phyloP scores from a whole-genome alignment of 164 flowering plant species.

The Tetracentron sinense region DNA sequence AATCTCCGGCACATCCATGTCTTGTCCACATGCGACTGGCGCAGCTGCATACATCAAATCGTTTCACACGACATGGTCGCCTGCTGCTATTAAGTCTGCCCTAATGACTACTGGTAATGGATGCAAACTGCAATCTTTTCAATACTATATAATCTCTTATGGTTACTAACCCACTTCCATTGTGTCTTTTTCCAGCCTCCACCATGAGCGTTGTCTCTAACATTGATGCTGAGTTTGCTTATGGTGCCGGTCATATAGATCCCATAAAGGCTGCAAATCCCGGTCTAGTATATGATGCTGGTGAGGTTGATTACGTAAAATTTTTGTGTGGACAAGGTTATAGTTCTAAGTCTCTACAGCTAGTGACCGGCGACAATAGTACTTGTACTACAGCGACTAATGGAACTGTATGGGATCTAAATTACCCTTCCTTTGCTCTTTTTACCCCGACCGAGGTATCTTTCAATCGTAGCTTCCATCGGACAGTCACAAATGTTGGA shows the following conservation, averaged over 20 bases:
- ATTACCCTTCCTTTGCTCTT: slow-evolving; percentile 53
- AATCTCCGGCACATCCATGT: slow-evolving; percentile 55
- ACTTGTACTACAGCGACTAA: slow-evolving; percentile 30
- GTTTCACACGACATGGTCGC: no score
- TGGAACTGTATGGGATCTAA: slow-evolving; percentile 44
- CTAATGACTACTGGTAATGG: slow-evolving; percentile 48
- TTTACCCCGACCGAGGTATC: neutral
- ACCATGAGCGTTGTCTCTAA: slow-evolving; percentile 30
- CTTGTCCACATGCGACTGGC: slow-evolving; percentile 49
- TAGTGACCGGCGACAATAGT: slow-evolving; percentile 37
- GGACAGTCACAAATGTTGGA: slow-evolving; percentile 71
- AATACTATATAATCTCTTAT: neutral
- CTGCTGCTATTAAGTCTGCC: no score
- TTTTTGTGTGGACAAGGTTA: slow-evolving; percentile 58
- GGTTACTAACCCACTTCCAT: neutral
- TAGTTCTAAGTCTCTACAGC: slow-evolving; percentile 16
- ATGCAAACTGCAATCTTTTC: no score
- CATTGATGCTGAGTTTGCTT: slow-evolving; percentile 46
- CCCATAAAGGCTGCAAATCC: slow-evolving; percentile 45
- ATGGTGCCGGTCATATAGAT: slow-evolving; percentile 57
- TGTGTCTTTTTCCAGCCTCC: slow-evolving; percentile 33
- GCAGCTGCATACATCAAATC: no score
- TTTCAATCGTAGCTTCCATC: slow-evolving; percentile 25
- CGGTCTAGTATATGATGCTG: slow-evolving; percentile 55
- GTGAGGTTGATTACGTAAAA: slow-evolving; percentile 38